phyloP scores from a whole-genome alignment of 2,329 filamentous ascomycete genomes.

The Biscogniauxia marginata region DNA sequence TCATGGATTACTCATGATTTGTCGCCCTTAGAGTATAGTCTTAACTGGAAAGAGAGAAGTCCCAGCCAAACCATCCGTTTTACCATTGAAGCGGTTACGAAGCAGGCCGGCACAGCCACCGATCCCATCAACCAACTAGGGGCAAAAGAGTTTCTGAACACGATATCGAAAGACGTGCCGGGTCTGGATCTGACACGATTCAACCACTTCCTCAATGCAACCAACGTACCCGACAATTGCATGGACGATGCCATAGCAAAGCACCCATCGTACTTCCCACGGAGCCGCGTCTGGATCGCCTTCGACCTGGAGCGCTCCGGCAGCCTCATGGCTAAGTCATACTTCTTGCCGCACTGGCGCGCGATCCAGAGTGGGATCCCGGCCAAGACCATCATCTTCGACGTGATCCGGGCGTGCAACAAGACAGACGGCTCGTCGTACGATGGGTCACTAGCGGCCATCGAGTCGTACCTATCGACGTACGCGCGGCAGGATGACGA shows the following conservation, averaged over 20 bases:
- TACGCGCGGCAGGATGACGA: not conserved
- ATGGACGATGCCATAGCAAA: not conserved
- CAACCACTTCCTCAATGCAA: slow-evolving; percentile 2
- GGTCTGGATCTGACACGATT: slow-evolving; percentile 7
- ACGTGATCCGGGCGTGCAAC: slow-evolving; percentile 4
- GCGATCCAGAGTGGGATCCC: not conserved
- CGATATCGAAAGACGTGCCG: not conserved
- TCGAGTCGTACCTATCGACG: slow-evolving; percentile 1
- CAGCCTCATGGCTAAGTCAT: slow-evolving; percentile 7
- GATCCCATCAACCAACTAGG: slow-evolving; percentile 5
- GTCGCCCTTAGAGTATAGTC: slow-evolving; percentile 4
- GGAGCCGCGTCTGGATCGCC: slow-evolving; percentile 1
- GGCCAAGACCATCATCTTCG: slow-evolving; percentile 3
- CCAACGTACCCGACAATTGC: slow-evolving; percentile 1
- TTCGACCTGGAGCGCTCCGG: slow-evolving; percentile 11
- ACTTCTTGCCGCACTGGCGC: slow-evolving; percentile 4
- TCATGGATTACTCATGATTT: slow-evolving; percentile 3
- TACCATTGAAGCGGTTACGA: slow-evolving; percentile 2
- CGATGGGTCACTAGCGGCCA: not conserved
- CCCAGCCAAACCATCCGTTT: slow-evolving; percentile 4
- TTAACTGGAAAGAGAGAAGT: slow-evolving; percentile 13
- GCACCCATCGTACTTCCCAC: slow-evolving; percentile 1
- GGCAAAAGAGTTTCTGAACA: not conserved
- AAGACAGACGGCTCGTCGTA: slow-evolving; percentile 2
- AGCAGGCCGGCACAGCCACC: not conserved